Percentiles rank a stretch among this genome's conserved stretches.
Conservation (phyloP, 2,329 filamentous ascomycete species). For the Grosmannia serpens region DNA sequence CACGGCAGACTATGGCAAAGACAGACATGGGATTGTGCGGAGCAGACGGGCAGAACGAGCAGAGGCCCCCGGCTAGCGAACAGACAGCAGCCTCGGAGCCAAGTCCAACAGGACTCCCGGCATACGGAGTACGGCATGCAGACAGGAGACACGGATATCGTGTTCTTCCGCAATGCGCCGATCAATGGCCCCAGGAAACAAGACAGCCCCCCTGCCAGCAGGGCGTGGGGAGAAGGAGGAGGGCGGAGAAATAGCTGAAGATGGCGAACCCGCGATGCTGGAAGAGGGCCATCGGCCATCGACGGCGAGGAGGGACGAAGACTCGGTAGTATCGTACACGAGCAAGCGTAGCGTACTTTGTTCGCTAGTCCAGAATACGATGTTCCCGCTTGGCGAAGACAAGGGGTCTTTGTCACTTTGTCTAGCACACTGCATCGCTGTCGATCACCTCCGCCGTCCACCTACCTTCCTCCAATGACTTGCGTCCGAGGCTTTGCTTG, state of each 20-base stretch:
- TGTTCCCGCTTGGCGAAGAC: not conserved
- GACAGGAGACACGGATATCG: not conserved
- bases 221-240: not conserved
- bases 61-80: not conserved
- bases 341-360: not conserved
- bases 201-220: not conserved
- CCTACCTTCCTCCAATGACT: not conserved
- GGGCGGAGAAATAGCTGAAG: not conserved
- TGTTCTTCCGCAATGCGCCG: not conserved
- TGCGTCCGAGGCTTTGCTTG: not conserved
- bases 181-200: not conserved
- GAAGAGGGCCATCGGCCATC: not conserved
- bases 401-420: not conserved
- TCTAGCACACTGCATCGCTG: not conserved
- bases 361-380: not conserved
- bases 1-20: not conserved
- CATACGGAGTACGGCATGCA: not conserved
- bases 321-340: too few relatives aligned
- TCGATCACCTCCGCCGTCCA: not conserved
- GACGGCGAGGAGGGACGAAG: too few relatives aligned
- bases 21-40: not conserved
- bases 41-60: too few relatives aligned
- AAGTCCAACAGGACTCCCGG: not conserved
- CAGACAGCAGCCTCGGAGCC: not conserved
- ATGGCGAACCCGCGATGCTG: not conserved